Percentiles rank a stretch among this genome's conserved stretches.
These are phyloP conservation scores for Kurtzmaniella quercitrusa DNA, from an alignment of 1,139 yeast genomes.

Conservation along the genomic window DNA sequence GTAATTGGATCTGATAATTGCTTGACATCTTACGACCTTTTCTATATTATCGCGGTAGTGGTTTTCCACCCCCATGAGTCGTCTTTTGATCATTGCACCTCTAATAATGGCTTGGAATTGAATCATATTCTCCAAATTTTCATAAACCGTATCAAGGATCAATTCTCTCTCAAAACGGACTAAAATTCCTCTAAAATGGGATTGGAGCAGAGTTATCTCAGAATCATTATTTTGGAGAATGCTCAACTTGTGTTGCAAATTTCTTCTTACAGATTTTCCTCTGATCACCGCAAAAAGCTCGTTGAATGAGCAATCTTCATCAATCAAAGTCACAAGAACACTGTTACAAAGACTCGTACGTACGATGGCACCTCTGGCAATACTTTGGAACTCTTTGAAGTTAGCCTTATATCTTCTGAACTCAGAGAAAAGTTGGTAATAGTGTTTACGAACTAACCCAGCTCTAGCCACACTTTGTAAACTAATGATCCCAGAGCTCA, in stretches of 20 bases:
- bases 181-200: conserved; percentile 43
- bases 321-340: conserved; percentile 39
- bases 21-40: conserved; percentile 68
- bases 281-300: conserved; percentile 40
- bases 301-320: conserved; percentile 34
- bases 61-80: conserved; percentile 34
- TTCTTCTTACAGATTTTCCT: conserved; percentile 38
- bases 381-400: conserved; percentile 43
- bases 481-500: conserved; percentile 14
- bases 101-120: conserved; percentile 48
- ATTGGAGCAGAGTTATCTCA: conserved; percentile 26
- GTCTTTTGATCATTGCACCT: conserved; percentile 38
- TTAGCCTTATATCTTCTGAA: conserved; percentile 12
- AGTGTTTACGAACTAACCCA: conserved; percentile 18
- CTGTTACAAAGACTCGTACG: conserved; percentile 44
- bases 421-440: conserved; percentile 14
- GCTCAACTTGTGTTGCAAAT: conserved; percentile 17
- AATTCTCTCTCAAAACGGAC: conserved; percentile 48
- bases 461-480: conserved; percentile 37
- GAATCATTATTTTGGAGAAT: conserved; percentile 18
- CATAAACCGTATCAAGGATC: conserved; percentile 50
- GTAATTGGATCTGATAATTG: conserved; percentile 61
- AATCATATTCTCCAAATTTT: conserved; percentile 33
- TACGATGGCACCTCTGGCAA: conserved; percentile 48
- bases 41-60: conserved; percentile 55